Percentiles rank a stretch among this genome's conserved stretches.
These are phyloP conservation scores for Erythrophleum ivorense DNA, from an alignment of 331 rosid genomes.

Conservation along the genomic window DNA sequence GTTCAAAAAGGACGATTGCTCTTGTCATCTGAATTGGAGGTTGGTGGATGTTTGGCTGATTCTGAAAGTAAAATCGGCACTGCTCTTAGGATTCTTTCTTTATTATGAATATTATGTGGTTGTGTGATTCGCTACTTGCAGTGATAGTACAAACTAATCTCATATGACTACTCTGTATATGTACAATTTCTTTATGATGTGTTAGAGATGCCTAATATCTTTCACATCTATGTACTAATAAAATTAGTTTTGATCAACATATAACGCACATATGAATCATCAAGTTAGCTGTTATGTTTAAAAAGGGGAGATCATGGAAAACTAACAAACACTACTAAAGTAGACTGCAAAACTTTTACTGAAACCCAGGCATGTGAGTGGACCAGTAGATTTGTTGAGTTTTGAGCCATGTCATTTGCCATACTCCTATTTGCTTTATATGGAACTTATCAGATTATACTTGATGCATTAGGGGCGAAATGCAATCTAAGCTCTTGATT, in stretches of 20 bases:
- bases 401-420: not conserved
- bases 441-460: not conserved
- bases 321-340: not conserved
- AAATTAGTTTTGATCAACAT: not conserved
- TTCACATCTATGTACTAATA: not conserved
- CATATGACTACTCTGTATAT: not conserved
- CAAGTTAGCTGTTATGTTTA: not conserved
- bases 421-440: not conserved
- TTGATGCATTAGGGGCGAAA: not conserved
- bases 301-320: not conserved
- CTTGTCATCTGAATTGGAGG: not conserved
- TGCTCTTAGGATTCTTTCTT: not conserved
- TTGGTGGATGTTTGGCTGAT: constrained; percentile 2
- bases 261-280: not conserved
- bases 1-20: constrained; percentile 9
- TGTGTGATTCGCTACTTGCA: not conserved
- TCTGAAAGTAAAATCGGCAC: not conserved
- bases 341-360: not conserved
- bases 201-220: not conserved
- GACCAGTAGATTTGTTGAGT: not conserved
- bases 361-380: not conserved
- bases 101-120: not conserved
- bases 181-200: not conserved
- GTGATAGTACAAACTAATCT: not conserved
- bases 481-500: not conserved